A percentile compares a stretch with the other conserved stretches of the same genome.
Conservation (phyloP, 257 asterid genomes). For the Solanum pimpinellifolium region DNA sequence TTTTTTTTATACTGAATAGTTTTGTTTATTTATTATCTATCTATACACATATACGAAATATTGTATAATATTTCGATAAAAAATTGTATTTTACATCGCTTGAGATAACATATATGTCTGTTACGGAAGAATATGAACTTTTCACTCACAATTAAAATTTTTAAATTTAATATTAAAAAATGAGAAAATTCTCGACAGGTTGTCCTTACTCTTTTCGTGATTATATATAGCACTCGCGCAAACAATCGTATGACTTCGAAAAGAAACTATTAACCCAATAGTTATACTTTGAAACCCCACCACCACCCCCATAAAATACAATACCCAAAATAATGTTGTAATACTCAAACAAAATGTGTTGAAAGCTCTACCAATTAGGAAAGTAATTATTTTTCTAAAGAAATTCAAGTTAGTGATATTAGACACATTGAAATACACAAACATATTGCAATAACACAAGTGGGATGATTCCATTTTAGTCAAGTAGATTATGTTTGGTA, state of each 20-base stretch:
- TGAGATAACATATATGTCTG: neutral
- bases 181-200: fast-evolving
- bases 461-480: neutral
- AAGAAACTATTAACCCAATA: no score
- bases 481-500: neutral
- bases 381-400: neutral
- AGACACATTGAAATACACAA: neutral
- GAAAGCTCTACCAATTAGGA: neutral
- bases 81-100: neutral
- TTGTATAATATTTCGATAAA: neutral
- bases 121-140: neutral
- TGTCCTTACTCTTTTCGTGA: neutral
- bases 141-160: neutral
- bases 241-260: neutral
- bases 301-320: neutral
- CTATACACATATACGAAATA: neutral
- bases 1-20: neutral
- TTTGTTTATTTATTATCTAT: neutral
- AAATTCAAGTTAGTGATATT: neutral
- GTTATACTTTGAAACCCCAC: no score
- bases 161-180: neutral
- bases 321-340: neutral
- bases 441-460: neutral
- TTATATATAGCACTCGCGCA: neutral
- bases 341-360: neutral